Conservation (phyloP, 306 rosid species). For the Clitoria ternatea region DNA sequence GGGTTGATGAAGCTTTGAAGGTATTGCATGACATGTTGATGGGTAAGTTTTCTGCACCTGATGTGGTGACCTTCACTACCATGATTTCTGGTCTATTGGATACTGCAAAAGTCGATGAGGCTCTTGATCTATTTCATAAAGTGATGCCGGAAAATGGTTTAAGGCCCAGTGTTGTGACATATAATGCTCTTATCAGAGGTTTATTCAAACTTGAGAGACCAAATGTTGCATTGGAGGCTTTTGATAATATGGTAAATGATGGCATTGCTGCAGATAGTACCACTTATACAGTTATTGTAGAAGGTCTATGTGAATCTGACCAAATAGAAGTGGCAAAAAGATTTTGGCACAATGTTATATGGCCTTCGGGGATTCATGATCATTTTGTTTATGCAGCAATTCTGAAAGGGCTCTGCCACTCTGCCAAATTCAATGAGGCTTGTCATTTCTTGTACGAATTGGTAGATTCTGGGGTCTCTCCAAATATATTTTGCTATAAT, state of each 20-base stretch:
- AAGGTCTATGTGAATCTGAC: conserved; percentile 56
- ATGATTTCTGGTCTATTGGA: conserved; percentile 57
- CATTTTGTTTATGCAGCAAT: conserved; percentile 74
- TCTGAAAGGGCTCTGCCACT: conserved; percentile 67
- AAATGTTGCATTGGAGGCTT: conserved; percentile 48
- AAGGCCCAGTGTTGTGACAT: conserved; percentile 64
- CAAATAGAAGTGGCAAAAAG: conserved; percentile 71
- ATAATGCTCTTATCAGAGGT: conserved; percentile 63
- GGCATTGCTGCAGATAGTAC: conserved; percentile 49
- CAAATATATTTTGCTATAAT: conserved; percentile 72
- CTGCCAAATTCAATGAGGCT: conserved; percentile 55
- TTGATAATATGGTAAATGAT: conserved; percentile 40
- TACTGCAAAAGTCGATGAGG: conserved; percentile 58
- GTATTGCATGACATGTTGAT: conserved; percentile 63
- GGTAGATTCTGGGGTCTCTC: conserved; percentile 72
- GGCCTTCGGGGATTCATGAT: conserved; percentile 84
- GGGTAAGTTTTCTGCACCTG: conserved; percentile 70
- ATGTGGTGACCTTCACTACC: conserved; percentile 76
- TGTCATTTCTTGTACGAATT: conserved; percentile 78
- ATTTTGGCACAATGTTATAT: conserved; percentile 71
- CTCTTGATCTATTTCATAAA: conserved; percentile 38
- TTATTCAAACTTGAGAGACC: conserved; percentile 53
- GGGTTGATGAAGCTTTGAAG: conserved; percentile 65
- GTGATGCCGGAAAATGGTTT: conserved; percentile 59
- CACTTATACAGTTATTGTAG: conserved; percentile 58